Percentiles rank a stretch among this genome's conserved stretches.
Conservation (phyloP, 2,329 filamentous ascomycete genomes). For the Stachybotrys elegans region DNA sequence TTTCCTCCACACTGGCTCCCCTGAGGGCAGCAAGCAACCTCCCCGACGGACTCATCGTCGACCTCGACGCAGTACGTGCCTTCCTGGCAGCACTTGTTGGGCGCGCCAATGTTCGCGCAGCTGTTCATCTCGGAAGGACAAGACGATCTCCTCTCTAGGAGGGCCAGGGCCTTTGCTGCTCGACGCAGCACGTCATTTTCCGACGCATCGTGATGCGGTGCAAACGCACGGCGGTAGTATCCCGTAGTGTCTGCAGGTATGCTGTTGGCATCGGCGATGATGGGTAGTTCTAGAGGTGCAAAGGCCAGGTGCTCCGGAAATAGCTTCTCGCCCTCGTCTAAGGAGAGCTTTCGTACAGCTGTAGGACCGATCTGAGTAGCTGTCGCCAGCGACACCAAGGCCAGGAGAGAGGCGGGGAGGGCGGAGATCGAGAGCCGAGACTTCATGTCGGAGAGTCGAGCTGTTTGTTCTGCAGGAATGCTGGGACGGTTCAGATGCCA, state of each 20-base stretch:
- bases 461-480: too few relatives aligned
- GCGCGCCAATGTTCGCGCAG: slow-evolving; percentile 59
- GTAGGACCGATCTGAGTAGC: slow-evolving; percentile 41
- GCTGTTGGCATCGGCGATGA: slow-evolving; percentile 14
- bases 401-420: slow-evolving; percentile 39
- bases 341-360: slow-evolving; percentile 67
- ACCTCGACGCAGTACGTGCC: slow-evolving; percentile 63
- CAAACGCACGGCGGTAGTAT: slow-evolving; percentile 46
- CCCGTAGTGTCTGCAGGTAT: slow-evolving; percentile 10
- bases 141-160: slow-evolving; percentile 53
- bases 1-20: slow-evolving; percentile 59
- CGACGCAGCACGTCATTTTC: slow-evolving; percentile 31
- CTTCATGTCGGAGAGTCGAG: background rate
- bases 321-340: slow-evolving; percentile 69
- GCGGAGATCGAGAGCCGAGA: background rate
- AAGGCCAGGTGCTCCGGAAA: slow-evolving; percentile 61
- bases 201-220: slow-evolving; percentile 34
- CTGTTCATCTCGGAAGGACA: slow-evolving; percentile 63
- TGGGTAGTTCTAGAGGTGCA: slow-evolving; percentile 16
- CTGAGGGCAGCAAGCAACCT: slow-evolving; percentile 69
- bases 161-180: slow-evolving; percentile 39
- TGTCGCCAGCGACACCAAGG: slow-evolving; percentile 34
- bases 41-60: slow-evolving; percentile 56
- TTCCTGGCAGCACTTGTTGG: slow-evolving; percentile 68
- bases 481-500: too few relatives aligned